Conservation (phyloP, 2,329 filamentous ascomycete species). For the Aschersonia sp. region DNA sequence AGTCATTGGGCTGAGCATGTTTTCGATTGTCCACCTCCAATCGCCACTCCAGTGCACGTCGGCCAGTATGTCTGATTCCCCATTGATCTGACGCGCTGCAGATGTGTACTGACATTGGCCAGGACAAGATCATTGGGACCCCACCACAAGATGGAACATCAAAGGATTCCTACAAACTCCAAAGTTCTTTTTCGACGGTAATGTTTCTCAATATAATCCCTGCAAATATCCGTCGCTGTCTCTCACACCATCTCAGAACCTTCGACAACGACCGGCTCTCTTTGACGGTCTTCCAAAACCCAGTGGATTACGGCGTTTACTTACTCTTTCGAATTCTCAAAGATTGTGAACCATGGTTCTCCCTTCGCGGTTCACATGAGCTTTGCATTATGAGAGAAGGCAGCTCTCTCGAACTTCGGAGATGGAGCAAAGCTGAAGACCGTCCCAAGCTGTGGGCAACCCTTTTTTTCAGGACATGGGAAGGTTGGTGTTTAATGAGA, state of each 20-base stretch:
- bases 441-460: constrained; percentile 37
- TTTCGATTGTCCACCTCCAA: constrained; percentile 38
- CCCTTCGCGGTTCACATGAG: constrained; percentile 37
- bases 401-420: constrained; percentile 32
- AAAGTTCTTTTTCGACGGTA: constrained; percentile 42
- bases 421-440: constrained; percentile 31
- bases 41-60: constrained; percentile 30
- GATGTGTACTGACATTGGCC: neutral
- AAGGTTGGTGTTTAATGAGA: constrained; percentile 26
- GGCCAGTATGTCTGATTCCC: constrained; percentile 12
- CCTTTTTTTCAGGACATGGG: constrained; percentile 44
- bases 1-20: constrained; percentile 48
- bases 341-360: constrained; percentile 27
- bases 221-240: constrained; percentile 1
- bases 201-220: neutral
- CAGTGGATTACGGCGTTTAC: constrained; percentile 27
- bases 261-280: constrained; percentile 42
- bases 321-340: constrained; percentile 30
- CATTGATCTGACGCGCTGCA: constrained; percentile 10
- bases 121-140: constrained; percentile 34
- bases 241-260: constrained; percentile 18
- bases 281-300: constrained; percentile 35
- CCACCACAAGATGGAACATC: constrained; percentile 25
- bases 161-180: constrained; percentile 30
- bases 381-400: constrained; percentile 35